Base-by-base conservation (phyloP, 345 rosid species). In the Lepidium africanum region DNA sequence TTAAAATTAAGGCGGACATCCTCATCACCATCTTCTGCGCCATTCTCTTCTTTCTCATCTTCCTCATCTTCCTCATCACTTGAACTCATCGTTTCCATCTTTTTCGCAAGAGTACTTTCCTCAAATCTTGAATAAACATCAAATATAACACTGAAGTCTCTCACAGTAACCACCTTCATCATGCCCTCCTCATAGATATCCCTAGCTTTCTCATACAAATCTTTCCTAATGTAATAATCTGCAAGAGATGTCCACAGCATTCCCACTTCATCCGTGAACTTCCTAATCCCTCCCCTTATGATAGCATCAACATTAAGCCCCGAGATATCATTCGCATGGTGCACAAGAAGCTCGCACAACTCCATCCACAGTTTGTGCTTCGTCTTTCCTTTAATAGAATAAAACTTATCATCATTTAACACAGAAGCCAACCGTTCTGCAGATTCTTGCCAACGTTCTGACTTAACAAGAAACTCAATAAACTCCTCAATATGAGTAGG, bases 151-250 rank as follows among this genome's bases (percentile, higher is more conserved):
- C 96, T 82, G 55, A 94, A 94, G 72, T 91, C 96, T 59, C 97
- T 86, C 60, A 94, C 95, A 6, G 97, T 94, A 41, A 94, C 87
- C 39, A 94, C 99, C 0, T 92, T 89, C 27, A 87, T 79, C 96
- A 94, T 94, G 12, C 99, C 99, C 77, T 94, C 97, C 83, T 91
- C 99, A 77, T 87, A 87, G 10, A 91, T 58, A 81, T 94, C 99
- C 77, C 96, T 82, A 0, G 97, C 93, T 79, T 94, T 94, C 87
- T 94, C 97, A 16, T 84, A 82, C 78, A 91, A 77, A 6, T 79
- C 76, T 76, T 96, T 89, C 83, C 97, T 73, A 17, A 94, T 94
- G 48, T 91, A 94, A 71, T 91, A 94, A 82, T 94, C 99, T 4
- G 99, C 95, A 43, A 91, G 90, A 0, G 97, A 91, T 3, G 99